Conservation (phyloP, 352 stramenopile genomes). For the Phytophthora capsici region DNA sequence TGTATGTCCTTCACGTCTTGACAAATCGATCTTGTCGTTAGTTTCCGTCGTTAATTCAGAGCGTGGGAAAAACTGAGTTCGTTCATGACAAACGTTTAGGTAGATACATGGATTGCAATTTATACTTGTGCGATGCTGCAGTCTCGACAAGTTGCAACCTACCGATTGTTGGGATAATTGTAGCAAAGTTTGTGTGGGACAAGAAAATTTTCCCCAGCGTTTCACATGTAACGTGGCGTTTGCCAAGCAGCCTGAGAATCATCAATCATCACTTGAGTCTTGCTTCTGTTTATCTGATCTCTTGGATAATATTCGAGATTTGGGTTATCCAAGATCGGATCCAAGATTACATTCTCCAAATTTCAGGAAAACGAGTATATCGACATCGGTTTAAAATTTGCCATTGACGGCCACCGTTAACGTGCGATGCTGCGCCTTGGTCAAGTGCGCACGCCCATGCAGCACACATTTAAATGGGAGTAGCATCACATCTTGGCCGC, state of each 20-base stretch:
- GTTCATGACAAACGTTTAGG: slow-evolving; percentile 13
- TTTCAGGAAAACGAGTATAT: too few relatives aligned
- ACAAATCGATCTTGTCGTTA: neutral
- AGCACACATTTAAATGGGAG: slow-evolving; percentile 25
- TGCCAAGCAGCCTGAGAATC: slow-evolving; percentile 7
- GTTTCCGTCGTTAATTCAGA: slow-evolving; percentile 5
- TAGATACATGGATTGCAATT: neutral
- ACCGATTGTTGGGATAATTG: slow-evolving; percentile 17
- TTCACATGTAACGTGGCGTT: slow-evolving; percentile 4
- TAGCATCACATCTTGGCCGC: slow-evolving; percentile 4
- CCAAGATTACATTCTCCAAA: too few relatives aligned
- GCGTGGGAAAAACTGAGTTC: neutral
- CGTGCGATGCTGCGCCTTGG: slow-evolving; percentile 17
- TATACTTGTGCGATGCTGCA: slow-evolving; percentile 11
- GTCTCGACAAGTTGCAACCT: neutral
- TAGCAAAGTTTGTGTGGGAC: neutral
- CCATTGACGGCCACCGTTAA: slow-evolving; percentile 4
- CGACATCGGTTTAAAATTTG: slow-evolving; percentile 16
- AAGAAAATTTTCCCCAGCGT: slow-evolving; percentile 15
- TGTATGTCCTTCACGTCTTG: neutral
- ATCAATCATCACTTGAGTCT: slow-evolving; percentile 1
- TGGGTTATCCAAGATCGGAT: too few relatives aligned
- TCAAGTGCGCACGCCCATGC: neutral
- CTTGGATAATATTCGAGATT: neutral
- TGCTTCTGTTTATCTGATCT: neutral